Conservation (phyloP, 1,139 yeast genomes). For the Yamadazyma epiphylla region DNA sequence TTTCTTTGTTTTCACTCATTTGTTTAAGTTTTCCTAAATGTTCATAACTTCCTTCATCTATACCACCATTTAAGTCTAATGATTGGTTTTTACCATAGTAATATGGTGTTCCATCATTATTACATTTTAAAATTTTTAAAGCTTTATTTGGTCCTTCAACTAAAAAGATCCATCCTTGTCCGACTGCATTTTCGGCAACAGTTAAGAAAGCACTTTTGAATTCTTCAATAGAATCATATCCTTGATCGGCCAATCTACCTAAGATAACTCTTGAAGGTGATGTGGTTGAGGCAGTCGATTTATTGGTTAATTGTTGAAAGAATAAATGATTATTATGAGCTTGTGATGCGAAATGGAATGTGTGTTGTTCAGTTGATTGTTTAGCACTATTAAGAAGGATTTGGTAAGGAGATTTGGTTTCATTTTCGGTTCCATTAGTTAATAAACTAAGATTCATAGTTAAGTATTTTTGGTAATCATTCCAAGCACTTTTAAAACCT, state of each 20-base stretch:
- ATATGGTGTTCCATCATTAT: constrained; percentile 91
- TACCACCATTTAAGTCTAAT: constrained; percentile 71
- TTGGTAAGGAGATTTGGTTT: constrained; percentile 74
- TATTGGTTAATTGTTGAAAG: constrained; percentile 58
- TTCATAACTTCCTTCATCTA: constrained; percentile 51
- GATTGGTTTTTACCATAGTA: constrained; percentile 71
- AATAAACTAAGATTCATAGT: constrained; percentile 67
- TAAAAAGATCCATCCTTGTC: constrained; percentile 89
- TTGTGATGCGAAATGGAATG: constrained; percentile 87
- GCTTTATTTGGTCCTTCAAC: constrained; percentile 71
- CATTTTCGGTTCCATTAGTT: constrained; percentile 78
- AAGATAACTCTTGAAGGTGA: constrained; percentile 48
- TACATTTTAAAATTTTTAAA: constrained; percentile 59
- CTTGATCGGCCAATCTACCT: constrained; percentile 38
- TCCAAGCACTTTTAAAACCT: constrained; percentile 77
- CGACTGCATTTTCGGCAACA: constrained; percentile 52
- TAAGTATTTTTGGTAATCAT: constrained; percentile 68
- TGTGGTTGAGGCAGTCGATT: constrained; percentile 28
- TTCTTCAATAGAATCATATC: constrained; percentile 43
- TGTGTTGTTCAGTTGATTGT: constrained; percentile 62
- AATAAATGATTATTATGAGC: constrained; percentile 91
- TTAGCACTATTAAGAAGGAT: constrained; percentile 71
- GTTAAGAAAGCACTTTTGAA: constrained; percentile 51
- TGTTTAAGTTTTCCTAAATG: constrained; percentile 44
- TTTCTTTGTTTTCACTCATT: constrained; percentile 39